A percentile compares a stretch with the other conserved stretches of the same genome.
These are phyloP conservation scores for Globisporangium solare DNA, from an alignment of 352 stramenopile species.

Conservation along the genomic window DNA sequence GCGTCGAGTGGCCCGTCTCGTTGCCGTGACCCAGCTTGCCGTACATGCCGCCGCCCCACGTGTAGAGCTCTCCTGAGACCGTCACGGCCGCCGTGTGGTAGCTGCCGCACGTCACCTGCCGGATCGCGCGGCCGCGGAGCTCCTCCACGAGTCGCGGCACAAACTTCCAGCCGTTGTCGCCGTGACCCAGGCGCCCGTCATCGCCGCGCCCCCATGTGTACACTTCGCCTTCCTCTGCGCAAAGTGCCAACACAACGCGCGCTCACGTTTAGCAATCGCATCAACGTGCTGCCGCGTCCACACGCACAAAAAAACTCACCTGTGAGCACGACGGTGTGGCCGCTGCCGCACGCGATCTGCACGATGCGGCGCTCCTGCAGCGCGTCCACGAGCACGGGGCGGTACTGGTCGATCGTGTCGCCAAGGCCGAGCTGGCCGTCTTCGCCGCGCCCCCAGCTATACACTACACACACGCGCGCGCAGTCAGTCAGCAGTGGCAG, in stretches of 20 bases:
- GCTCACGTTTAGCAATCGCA: no score
- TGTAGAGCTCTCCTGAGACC: slow-evolving; percentile 91
- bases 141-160: slow-evolving; percentile 91
- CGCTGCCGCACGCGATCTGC: slow-evolving; percentile 86
- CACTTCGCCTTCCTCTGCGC: slow-evolving; percentile 73
- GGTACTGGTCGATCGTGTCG: slow-evolving; percentile 86
- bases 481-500: no score
- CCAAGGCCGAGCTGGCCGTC: slow-evolving; percentile 83
- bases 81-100: slow-evolving; percentile 96
- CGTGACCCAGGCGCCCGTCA: slow-evolving; percentile 87
- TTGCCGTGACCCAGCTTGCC: slow-evolving; percentile 92
- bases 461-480: slow-evolving; percentile 28
- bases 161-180: slow-evolving; percentile 97
- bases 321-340: slow-evolving; percentile 87
- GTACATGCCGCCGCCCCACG: slow-evolving; percentile 95
- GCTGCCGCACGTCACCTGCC: slow-evolving; percentile 93
- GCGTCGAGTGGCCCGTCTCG: slow-evolving; percentile 91
- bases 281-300: no score
- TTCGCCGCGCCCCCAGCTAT: slow-evolving; percentile 87
- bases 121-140: slow-evolving; percentile 87
- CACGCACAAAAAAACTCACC: slow-evolving; percentile 16
- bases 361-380: slow-evolving; percentile 79
- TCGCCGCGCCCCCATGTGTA: slow-evolving; percentile 89
- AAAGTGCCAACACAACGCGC: no score
- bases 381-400: slow-evolving; percentile 75